Evolutionary conservation across 495 filamentous ascomycete species (phyloP).

Genomic region (Daldinia grandis): DNA sequence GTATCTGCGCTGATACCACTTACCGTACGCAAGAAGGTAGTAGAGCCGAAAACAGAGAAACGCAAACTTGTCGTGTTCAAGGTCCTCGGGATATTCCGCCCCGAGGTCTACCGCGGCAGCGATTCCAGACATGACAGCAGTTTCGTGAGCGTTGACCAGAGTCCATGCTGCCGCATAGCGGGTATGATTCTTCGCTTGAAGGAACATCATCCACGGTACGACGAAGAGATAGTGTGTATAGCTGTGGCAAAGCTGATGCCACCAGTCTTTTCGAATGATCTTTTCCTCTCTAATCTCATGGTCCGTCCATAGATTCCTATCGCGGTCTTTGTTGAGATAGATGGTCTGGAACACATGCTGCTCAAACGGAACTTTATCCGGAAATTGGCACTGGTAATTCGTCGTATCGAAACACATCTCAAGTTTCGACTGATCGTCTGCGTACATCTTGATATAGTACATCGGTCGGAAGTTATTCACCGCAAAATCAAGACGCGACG

Average conservation of each 20-base stretch:
- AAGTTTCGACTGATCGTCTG: conserved; percentile 69
- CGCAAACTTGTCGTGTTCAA: conserved; percentile 57
- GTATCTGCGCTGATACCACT: conserved; percentile 48
- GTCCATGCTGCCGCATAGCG: conserved; percentile 80
- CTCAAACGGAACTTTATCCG: conserved; percentile 49
- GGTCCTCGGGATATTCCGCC: conserved; percentile 66
- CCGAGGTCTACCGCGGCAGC: conserved; percentile 82
- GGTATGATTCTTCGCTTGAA: conserved; percentile 75
- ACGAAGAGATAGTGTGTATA: conserved; percentile 84
- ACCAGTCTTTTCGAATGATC: conserved; percentile 79
- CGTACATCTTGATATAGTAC: conserved; percentile 81
- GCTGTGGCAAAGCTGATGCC: conserved; percentile 85
- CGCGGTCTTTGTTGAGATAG: conserved; percentile 73
- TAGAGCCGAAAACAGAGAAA: conserved; percentile 60
- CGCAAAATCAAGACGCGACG: conserved; percentile 43
- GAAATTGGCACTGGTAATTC: conserved; percentile 85
- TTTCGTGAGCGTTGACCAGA: conserved; percentile 85
- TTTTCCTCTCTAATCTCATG: conserved; percentile 73
- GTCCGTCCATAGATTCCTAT: conserved; percentile 73
- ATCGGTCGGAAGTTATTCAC: conserved; percentile 72
- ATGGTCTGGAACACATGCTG: conserved; percentile 87
- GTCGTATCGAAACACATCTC: conserved; percentile 91
- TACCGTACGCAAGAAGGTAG: conserved; percentile 52
- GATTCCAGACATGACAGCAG: conserved; percentile 79
- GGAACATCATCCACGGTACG: conserved; percentile 80